phyloP scores from a whole-genome alignment of 1,139 yeast genomes.

The Pichia cactophila region DNA sequence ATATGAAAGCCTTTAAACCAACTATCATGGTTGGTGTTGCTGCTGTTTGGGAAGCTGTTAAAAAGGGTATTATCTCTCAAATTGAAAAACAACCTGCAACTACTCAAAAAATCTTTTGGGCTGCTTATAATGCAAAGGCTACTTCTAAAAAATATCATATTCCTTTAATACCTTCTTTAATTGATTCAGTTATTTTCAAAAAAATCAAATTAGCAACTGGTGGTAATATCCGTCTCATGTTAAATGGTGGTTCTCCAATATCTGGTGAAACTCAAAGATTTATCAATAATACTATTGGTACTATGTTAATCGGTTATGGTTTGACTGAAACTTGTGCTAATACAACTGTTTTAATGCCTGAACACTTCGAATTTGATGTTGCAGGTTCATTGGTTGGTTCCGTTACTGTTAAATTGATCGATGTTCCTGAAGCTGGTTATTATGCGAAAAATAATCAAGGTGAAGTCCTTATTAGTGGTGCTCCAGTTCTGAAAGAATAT shows the following conservation, averaged over 20 bases:
- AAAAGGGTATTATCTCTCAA: constrained; percentile 84
- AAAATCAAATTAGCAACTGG: constrained; percentile 94
- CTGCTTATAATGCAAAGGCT: constrained; percentile 68
- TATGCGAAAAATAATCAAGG: constrained; percentile 89
- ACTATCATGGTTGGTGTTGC: constrained; percentile 98
- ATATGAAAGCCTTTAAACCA: constrained; percentile 80
- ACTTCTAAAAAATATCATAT: constrained; percentile 54
- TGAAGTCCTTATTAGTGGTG: constrained; percentile 78
- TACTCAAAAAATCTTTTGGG: constrained; percentile 83
- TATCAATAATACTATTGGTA: constrained; percentile 68
- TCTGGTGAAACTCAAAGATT: constrained; percentile 82
- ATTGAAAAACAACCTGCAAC: constrained; percentile 58
- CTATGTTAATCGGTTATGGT: constrained; percentile 94
- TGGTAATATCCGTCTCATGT: constrained; percentile 63
- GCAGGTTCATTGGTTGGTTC: constrained; percentile 82
- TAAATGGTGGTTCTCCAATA: constrained; percentile 95
- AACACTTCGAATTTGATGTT: constrained; percentile 59
- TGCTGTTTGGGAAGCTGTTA: constrained; percentile 95
- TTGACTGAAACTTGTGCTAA: constrained; percentile 95
- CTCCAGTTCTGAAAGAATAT: constrained; percentile 65
- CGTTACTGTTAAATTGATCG: constrained; percentile 81
- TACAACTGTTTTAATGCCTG: constrained; percentile 61
- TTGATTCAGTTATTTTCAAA: constrained; percentile 69
- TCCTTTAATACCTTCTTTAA: constrained; percentile 67
- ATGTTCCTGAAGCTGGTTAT: constrained; percentile 89